Evolutionary conservation across 2,329 filamentous ascomycete genomes (phyloP).

Genomic region (Ceratocystis destructans): DNA sequence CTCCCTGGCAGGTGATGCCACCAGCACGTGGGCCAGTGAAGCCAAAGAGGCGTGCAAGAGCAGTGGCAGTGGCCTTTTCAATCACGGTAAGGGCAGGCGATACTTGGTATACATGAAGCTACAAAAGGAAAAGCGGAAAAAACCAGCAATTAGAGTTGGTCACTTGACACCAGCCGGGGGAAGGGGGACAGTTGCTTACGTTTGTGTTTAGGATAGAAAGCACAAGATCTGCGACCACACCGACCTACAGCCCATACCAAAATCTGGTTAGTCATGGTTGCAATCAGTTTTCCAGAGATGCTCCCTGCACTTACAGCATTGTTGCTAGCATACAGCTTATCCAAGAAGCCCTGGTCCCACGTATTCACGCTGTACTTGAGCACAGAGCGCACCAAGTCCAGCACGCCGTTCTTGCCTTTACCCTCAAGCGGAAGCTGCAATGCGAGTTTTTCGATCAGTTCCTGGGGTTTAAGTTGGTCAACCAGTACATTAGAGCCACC

Average conservation of each 20-base stretch:
- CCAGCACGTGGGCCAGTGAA: slow-evolving; percentile 56
- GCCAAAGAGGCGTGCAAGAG: slow-evolving; percentile 64
- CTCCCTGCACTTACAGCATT: slow-evolving; percentile 48
- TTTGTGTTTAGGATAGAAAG: slow-evolving; percentile 86
- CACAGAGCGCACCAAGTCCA: slow-evolving; percentile 55
- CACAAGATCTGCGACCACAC: slow-evolving; percentile 71
- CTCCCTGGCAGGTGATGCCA: slow-evolving; percentile 68
- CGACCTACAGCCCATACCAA: slow-evolving; percentile 42
- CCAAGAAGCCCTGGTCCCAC: slow-evolving; percentile 94
- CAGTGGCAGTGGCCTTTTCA: slow-evolving; percentile 66
- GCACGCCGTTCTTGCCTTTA: slow-evolving; percentile 51
- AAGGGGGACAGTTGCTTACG: slow-evolving; percentile 30
- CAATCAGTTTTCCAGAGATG: background rate
- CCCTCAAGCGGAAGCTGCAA: slow-evolving; percentile 41
- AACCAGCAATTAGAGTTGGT: background rate
- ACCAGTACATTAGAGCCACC: slow-evolving; percentile 45
- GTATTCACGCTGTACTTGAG: slow-evolving; percentile 87
- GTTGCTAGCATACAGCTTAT: slow-evolving; percentile 86
- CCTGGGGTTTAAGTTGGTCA: slow-evolving; percentile 45
- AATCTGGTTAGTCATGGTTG: background rate
- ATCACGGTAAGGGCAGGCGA: slow-evolving; percentile 78
- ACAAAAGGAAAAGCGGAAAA: background rate
- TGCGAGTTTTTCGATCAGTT: slow-evolving; percentile 40
- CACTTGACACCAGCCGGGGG: background rate
- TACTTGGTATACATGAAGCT: slow-evolving; percentile 84